A percentile compares a stretch with the other conserved stretches of the same genome.
Conservation (phyloP, 1,139 yeast species). For the Yamadazyma buinensis region DNA sequence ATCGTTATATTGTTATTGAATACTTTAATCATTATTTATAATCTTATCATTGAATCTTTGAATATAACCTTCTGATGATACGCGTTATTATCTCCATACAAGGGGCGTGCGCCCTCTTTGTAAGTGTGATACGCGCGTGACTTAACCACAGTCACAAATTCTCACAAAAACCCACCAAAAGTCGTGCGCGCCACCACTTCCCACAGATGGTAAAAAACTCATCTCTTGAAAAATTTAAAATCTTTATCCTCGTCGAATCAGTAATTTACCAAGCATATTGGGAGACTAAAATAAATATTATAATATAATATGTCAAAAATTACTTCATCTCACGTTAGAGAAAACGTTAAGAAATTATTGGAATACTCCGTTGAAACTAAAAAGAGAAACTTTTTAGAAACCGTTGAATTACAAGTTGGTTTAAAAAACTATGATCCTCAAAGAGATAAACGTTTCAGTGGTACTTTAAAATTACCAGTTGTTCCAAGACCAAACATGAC, state of each 20-base stretch:
- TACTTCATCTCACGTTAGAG: conserved; percentile 92
- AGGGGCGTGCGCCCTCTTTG: too few species aligned
- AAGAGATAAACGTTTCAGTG: conserved; percentile 99
- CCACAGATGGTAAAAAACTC: too few species aligned
- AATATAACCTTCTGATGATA: too few species aligned
- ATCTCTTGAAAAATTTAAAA: conserved; percentile 5
- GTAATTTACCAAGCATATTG: conserved; percentile 47
- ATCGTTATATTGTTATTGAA: too few species aligned
- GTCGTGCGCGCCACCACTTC: too few species aligned
- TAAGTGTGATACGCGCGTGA: too few species aligned
- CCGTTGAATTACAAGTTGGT: conserved; percentile 99
- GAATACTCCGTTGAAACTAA: conserved; percentile 91
- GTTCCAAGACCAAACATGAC: conserved; percentile 99
- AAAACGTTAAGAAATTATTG: conserved; percentile 89
- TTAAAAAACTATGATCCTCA: conserved; percentile 99
- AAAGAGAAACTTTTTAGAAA: conserved; percentile 99
- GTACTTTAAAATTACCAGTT: conserved; percentile 96
- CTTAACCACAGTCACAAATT: too few species aligned
- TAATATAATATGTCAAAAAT: conserved; percentile 79
- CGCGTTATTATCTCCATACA: too few species aligned
- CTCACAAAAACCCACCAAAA: too few species aligned
- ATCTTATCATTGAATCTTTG: too few species aligned
- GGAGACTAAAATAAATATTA: conserved; percentile 55
- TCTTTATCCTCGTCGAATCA: conserved; percentile 50
- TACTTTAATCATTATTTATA: too few species aligned